These are phyloP conservation scores for Coemansia sp. DNA, from an alignment of 192 early-diverging fungal genomes.

Conservation along the genomic window DNA sequence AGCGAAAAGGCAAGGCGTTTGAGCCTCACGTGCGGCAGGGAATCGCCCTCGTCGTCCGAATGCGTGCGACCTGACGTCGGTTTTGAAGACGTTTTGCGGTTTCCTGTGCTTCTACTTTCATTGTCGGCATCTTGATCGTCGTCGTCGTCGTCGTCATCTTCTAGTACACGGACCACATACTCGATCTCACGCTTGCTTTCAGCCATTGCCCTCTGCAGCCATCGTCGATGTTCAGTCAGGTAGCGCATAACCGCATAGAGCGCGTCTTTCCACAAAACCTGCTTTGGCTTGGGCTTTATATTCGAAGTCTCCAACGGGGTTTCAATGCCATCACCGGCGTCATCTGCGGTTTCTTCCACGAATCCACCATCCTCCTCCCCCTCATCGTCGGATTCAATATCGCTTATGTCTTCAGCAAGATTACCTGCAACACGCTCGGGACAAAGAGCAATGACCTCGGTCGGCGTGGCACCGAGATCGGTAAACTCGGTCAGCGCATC, in stretches of 20 bases:
- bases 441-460: conserved; percentile 67
- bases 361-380: conserved; percentile 6
- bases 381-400: conserved; percentile 12
- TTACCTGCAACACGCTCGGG: conserved; percentile 68
- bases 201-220: conserved; percentile 59
- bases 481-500: conserved; percentile 64
- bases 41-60: conserved; percentile 27
- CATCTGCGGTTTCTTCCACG: not conserved
- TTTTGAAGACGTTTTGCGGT: not conserved
- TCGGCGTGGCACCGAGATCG: conserved; percentile 64
- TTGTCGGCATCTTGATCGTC: conserved; percentile 43
- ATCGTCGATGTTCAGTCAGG: conserved; percentile 81
- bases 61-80: not conserved
- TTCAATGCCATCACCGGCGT: not conserved
- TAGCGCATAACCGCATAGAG: conserved; percentile 76
- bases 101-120: not conserved
- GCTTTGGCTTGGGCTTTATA: conserved; percentile 13
- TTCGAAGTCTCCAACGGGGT: not conserved
- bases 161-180: conserved; percentile 43
- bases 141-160: conserved; percentile 31
- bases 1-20: conserved; percentile 45
- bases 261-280: conserved; percentile 42
- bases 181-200: conserved; percentile 36
- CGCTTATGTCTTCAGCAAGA: conserved; percentile 47
- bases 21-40: conserved; percentile 44